Evolutionary conservation across 805 yeast genomes (phyloP).

Genomic region (Saccharomycopsis sp.): DNA sequence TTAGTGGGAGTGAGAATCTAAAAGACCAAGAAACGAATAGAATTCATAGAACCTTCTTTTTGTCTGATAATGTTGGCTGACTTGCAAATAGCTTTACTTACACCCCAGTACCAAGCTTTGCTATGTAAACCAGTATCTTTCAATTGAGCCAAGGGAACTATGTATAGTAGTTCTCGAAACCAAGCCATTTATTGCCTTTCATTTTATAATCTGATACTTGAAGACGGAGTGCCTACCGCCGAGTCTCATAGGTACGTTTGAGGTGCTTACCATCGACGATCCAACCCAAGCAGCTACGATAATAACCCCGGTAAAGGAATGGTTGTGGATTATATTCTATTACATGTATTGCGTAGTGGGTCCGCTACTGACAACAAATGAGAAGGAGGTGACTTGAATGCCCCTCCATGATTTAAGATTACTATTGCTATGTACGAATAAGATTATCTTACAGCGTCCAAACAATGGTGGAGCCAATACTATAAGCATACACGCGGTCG

Average conservation of each 20-base stretch:
- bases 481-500: background rate
- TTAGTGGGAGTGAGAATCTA: background rate
- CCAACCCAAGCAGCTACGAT: background rate
- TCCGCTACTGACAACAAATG: background rate
- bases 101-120: background rate
- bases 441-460: background rate
- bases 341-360: background rate
- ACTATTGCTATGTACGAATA: background rate
- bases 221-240: background rate
- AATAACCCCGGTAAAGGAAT: background rate
- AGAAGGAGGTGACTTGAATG: background rate
- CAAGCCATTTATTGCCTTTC: background rate
- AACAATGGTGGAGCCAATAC: background rate
- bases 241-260: background rate
- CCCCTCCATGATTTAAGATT: background rate
- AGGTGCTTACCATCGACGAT: background rate
- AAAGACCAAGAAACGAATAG: background rate
- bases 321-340: background rate
- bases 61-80: background rate
- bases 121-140: background rate
- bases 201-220: background rate
- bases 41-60: background rate
- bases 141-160: background rate
- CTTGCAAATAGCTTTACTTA: background rate
- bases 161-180: background rate